phyloP scores from a whole-genome alignment of 495 filamentous ascomycete genomes.

The Xylaria scruposa region DNA sequence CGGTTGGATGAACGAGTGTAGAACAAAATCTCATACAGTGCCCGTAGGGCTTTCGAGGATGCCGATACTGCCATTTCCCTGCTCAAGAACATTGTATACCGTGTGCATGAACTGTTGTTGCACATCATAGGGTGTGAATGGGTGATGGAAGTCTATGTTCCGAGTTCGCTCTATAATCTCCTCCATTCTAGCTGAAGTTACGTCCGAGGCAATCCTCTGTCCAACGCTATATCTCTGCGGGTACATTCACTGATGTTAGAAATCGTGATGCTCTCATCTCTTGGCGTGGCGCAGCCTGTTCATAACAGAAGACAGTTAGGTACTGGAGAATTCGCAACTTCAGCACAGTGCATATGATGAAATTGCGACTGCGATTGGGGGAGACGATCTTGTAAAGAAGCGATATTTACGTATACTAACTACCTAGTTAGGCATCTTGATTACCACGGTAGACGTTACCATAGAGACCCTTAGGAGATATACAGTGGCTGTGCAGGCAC shows the following conservation, averaged over 20 bases:
- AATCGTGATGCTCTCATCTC: neutral
- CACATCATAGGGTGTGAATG: conserved; percentile 88
- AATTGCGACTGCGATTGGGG: neutral
- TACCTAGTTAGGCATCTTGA: neutral
- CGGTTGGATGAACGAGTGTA: neutral
- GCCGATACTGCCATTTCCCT: conserved; percentile 77
- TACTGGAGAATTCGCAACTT: neutral
- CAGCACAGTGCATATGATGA: neutral
- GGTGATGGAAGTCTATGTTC: conserved; percentile 80
- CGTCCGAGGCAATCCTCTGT: neutral
- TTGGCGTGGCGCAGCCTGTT: neutral
- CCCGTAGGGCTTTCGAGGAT: conserved; percentile 95
- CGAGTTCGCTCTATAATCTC: conserved; percentile 31
- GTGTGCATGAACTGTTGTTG: conserved; percentile 90
- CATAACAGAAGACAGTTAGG: neutral
- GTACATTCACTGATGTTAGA: neutral
- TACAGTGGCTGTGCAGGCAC: conserved; percentile 1
- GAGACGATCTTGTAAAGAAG: neutral
- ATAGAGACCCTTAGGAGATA: too few species aligned
- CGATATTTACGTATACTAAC: neutral
- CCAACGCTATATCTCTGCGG: neutral
- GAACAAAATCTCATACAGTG: conserved; percentile 53
- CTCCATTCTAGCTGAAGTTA: conserved; percentile 31
- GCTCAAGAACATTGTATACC: conserved; percentile 81
- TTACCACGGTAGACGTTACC: too few species aligned